Evolutionary conservation across 2,329 filamentous ascomycete species (phyloP), one percentile per base, ranked within the genome.

Genomic region (Graphilbum ipis-grandicollis): DNA sequence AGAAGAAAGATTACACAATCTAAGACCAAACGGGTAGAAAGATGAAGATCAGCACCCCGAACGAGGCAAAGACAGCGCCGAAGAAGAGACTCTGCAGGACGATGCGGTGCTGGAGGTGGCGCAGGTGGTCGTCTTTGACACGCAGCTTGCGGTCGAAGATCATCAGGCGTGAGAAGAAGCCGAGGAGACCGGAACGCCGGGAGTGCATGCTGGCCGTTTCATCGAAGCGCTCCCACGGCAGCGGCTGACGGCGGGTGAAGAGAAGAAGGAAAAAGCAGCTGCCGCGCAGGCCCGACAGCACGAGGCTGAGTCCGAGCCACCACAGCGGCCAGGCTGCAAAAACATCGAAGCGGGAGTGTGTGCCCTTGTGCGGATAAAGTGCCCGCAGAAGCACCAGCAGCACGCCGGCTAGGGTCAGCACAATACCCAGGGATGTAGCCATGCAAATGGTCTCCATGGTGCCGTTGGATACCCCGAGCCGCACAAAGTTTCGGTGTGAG

Each of bases 381-480:
- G 55, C 59, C 14, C 57, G 56, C 18, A 60, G 48, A 3, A 64
- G 41, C 28, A 60, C 52, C 21, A 52, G 48, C 5, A 64, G 42
- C 40, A 63, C 56, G 9, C 59, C 62, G 18, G 47, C 50, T 10
- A 53, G 4, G 5, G 58, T 58, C 19, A 58, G 51, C n/a, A 49
- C 48, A 23, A 63, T 57, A 7, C 62, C 62, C 8, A 63, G 48
- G 2, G 52, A 46, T 1, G 60, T 64, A 2, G 60, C 60, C 22
- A 62, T 55, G 49, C 62, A 65, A 10, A 65, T 44, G 2, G 62
- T 65, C 48, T 65, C 62, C 36, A 62, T 59, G 3, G 62, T 65
- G 28, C 62, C 62, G 46, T 65, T 68, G 46, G 58, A 65, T 25
- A 69, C 60, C 41, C 66, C 68, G 7, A 72, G 55, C 29, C 66